Percentiles rank a stretch among this genome's conserved stretches.
Evolutionary conservation across 2,329 filamentous ascomycete genomes (phyloP).

Genomic region (Colletotrichum tabaci): DNA sequence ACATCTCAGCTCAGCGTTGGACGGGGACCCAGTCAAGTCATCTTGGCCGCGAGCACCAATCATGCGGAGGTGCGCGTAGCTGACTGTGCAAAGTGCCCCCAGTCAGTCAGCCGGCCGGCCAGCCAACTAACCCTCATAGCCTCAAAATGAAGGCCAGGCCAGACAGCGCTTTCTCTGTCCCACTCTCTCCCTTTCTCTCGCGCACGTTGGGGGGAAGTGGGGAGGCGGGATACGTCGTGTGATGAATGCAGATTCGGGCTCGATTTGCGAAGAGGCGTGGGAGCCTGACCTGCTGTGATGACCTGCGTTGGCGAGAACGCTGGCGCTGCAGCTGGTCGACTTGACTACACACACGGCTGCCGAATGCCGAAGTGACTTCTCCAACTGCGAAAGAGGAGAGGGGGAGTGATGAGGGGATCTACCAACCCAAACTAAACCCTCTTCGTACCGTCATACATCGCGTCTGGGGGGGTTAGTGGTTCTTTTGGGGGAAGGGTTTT

Average conservation of each 20-base stretch:
- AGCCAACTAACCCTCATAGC: conserved; percentile 1
- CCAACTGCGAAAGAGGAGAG: background rate
- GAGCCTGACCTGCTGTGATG: conserved; percentile 5
- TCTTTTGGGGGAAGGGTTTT: background rate
- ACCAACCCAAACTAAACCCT: too few relatives aligned
- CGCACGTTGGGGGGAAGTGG: background rate
- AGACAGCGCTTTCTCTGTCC: background rate
- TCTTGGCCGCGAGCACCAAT: background rate
- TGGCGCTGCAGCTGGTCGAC: background rate
- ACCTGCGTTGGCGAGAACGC: background rate
- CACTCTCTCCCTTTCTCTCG: too few relatives aligned
- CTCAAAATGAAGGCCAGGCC: background rate
- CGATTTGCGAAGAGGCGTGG: conserved; percentile 12
- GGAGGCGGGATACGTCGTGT: background rate
- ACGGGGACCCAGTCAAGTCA: background rate
- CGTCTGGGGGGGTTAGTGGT: background rate
- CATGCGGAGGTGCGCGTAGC: conserved; percentile 3
- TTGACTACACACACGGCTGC: conserved; percentile 3
- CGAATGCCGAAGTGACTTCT: conserved; percentile 11
- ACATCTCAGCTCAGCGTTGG: conserved; percentile 13
- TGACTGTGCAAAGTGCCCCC: too few relatives aligned
- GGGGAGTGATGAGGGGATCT: background rate
- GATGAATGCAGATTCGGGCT: conserved; percentile 17
- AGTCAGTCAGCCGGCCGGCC: background rate
- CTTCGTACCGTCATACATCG: too few relatives aligned